Evolutionary conservation across 176 grass and related monocot genomes (phyloP).

Genomic region (Eleusine coracana): DNA sequence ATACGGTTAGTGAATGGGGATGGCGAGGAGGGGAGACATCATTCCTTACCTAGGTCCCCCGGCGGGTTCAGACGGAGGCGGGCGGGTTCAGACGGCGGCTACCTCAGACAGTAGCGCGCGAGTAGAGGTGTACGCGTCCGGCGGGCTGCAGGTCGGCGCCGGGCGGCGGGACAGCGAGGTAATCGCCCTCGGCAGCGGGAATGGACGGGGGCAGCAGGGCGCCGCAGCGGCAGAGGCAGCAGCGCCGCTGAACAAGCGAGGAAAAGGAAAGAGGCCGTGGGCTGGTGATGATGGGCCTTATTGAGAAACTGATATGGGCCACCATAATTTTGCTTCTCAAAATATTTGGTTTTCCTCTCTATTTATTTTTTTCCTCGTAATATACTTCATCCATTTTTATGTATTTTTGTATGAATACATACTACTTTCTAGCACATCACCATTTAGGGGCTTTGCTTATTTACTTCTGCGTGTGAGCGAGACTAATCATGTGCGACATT

Average conservation of each 20-base stretch:
- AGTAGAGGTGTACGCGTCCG: neutral
- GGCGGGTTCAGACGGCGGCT: neutral
- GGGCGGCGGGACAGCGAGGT: neutral
- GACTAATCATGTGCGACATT: too few relatives aligned
- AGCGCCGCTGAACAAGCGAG: neutral
- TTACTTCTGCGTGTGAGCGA: too few relatives aligned
- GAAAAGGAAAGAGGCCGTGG: conserved; percentile 11
- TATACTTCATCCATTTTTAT: too few relatives aligned
- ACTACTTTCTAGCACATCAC: too few relatives aligned
- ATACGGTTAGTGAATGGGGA: neutral
- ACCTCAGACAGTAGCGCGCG: neutral
- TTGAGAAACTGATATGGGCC: neutral
- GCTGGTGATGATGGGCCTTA: neutral
- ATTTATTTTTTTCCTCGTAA: too few relatives aligned
- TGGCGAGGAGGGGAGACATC: neutral
- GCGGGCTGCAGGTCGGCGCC: neutral
- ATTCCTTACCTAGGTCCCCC: neutral
- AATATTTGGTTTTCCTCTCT: neutral
- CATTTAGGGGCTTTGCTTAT: too few relatives aligned
- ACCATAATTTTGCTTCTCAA: neutral
- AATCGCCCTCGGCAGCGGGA: neutral
- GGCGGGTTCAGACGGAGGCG: neutral
- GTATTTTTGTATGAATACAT: too few relatives aligned
- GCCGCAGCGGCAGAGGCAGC: neutral
- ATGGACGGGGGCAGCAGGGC: neutral